Conservation (phyloP, 2,329 filamentous ascomycete genomes). For the Diaporthe sp. region DNA sequence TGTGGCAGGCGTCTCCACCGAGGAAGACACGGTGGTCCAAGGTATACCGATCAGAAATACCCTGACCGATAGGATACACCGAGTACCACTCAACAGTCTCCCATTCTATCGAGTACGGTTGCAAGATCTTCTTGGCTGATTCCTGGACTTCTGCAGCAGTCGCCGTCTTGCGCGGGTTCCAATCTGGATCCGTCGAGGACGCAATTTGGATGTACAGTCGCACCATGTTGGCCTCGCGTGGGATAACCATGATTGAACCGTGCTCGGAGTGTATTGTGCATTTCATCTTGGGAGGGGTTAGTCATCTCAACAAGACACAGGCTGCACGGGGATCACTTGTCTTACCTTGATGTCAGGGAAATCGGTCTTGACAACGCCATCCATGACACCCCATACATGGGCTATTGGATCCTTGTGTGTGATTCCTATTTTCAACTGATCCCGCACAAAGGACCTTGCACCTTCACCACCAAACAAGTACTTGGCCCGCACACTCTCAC, state of each 20-base stretch:
- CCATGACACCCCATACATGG: slow-evolving; percentile 83
- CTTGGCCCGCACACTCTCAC: slow-evolving; percentile 77
- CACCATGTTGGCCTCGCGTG: slow-evolving; percentile 77
- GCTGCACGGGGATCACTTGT: background rate
- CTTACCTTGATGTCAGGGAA: slow-evolving; percentile 82
- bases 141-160: slow-evolving; percentile 75
- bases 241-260: slow-evolving; percentile 86
- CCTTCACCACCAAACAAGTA: slow-evolving; percentile 82
- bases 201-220: slow-evolving; percentile 79
- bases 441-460: slow-evolving; percentile 75
- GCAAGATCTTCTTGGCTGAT: slow-evolving; percentile 74
- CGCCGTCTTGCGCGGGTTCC: slow-evolving; percentile 73
- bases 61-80: slow-evolving; percentile 82
- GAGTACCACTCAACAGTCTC: slow-evolving; percentile 81
- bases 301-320: background rate
- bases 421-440: slow-evolving; percentile 78
- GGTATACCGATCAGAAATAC: slow-evolving; percentile 77
- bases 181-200: slow-evolving; percentile 72
- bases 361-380: slow-evolving; percentile 79
- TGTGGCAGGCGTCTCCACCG: slow-evolving; percentile 84
- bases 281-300: slow-evolving; percentile 67
- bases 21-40: slow-evolving; percentile 80
- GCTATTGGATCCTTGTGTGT: slow-evolving; percentile 78
- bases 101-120: slow-evolving; percentile 78
- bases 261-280: slow-evolving; percentile 81